A percentile compares a stretch with the other conserved stretches of the same genome.
Evolutionary conservation across 495 filamentous ascomycete genomes (phyloP).

Genomic region (Aspergillus homomorphus): DNA sequence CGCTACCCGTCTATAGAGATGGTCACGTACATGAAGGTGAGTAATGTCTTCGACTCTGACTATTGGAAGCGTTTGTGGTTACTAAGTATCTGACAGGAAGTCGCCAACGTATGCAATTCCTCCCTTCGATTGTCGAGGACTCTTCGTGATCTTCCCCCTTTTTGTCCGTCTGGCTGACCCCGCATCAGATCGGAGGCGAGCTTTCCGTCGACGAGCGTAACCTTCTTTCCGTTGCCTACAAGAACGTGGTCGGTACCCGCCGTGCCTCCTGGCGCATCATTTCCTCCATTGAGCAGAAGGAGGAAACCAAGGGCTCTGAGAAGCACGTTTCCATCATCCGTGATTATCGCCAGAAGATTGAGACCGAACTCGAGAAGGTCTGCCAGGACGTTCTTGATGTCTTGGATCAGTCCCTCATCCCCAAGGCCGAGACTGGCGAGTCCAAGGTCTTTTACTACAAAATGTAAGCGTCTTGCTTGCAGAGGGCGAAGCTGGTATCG

Average conservation of each 20-base stretch:
- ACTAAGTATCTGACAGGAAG: conserved; percentile 64
- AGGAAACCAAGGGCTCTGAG: conserved; percentile 98
- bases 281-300: conserved; percentile 99
- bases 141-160: conserved; percentile 5
- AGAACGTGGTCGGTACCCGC: conserved; percentile 98
- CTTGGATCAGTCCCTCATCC: conserved; percentile 91
- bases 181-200: conserved; percentile 71
- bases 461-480: conserved; percentile 65
- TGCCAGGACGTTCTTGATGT: conserved; percentile 98
- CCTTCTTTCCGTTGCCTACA: conserved; percentile 98
- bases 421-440: conserved; percentile 96
- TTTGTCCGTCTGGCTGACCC: conserved; percentile 27
- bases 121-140: conserved; percentile 2
- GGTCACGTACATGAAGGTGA: conserved; percentile 99
- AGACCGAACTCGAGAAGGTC: conserved; percentile 94
- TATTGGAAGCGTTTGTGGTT: conserved; percentile 15
- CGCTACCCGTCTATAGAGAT: conserved; percentile 64
- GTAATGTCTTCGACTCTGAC: conserved; percentile 27
- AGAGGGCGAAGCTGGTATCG: not conserved
- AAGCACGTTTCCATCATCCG: conserved; percentile 95
- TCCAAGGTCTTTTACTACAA: conserved; percentile 99
- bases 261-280: conserved; percentile 99
- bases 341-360: conserved; percentile 98
- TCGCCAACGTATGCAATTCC: conserved; percentile 76
- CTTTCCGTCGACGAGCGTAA: conserved; percentile 99